Evolutionary conservation across 805 yeast genomes (phyloP).

Genomic region (Yamadazyma phyllophila): DNA sequence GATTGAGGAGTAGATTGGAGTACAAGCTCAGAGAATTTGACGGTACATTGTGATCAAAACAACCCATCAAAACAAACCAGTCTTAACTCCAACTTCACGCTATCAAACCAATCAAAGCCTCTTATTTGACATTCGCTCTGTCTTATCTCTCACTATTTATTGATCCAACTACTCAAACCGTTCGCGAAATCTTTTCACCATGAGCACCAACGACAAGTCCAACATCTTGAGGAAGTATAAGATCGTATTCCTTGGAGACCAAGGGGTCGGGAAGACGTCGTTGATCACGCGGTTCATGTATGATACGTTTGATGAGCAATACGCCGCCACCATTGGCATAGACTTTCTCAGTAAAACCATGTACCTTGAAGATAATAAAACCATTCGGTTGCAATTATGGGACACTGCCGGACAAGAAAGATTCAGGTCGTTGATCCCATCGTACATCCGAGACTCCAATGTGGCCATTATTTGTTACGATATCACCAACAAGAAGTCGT

Average conservation of each 20-base stretch:
- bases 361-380: constrained; percentile 89
- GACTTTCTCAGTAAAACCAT: constrained; percentile 92
- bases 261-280: constrained; percentile 95
- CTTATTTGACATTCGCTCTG: no score
- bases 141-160: not conserved
- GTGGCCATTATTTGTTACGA: constrained; percentile 98
- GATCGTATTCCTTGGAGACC: constrained; percentile 96
- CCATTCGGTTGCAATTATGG: constrained; percentile 94
- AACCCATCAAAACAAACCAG: no score
- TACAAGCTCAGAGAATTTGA: no score
- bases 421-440: constrained; percentile 90
- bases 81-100: no score
- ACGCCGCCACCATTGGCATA: constrained; percentile 95
- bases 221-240: constrained; percentile 64
- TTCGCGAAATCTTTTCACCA: constrained; percentile 3
- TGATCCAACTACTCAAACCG: not conserved
- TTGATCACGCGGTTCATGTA: constrained; percentile 97
- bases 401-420: constrained; percentile 98
- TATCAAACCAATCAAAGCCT: no score
- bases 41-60: no score
- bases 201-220: constrained; percentile 28
- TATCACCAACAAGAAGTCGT: constrained; percentile 80
- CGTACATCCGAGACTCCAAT: constrained; percentile 91
- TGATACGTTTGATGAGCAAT: constrained; percentile 94
- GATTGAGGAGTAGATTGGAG: no score